A percentile compares a stretch with the other conserved stretches of the same genome.
phyloP scores from a whole-genome alignment of 1,139 yeast genomes.

The Magnusiomyces magnusii region DNA sequence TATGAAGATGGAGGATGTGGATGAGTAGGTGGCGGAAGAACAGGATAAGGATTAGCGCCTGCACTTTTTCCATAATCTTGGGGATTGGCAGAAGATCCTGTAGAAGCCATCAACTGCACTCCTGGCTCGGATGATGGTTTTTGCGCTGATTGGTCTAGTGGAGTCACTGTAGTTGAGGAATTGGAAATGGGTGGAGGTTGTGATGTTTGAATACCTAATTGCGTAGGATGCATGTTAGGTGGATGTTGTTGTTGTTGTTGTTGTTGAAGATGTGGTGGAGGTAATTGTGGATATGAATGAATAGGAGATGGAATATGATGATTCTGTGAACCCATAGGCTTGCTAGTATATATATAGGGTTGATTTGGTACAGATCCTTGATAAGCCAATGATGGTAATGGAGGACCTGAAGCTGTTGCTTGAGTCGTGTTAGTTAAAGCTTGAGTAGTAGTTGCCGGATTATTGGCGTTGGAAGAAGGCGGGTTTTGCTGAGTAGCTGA shows the following conservation, averaged over 20 bases:
- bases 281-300: neutral
- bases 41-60: neutral
- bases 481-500: neutral
- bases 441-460: neutral
- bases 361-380: neutral
- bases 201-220: no score
- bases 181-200: neutral
- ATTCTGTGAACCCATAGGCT: no score
- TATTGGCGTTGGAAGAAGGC: neutral
- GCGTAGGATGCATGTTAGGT: no score
- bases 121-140: neutral
- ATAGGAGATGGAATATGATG: no score
- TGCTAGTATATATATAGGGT: neutral
- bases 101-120: neutral
- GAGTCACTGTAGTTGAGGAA: no score
- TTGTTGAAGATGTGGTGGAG: neutral
- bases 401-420: neutral
- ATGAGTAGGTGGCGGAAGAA: neutral
- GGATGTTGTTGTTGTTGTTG: neutral
- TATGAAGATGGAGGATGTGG: neutral
- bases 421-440: neutral
- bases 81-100: neutral
- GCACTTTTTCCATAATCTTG: slow-evolving; percentile 1
- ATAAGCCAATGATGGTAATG: slow-evolving; percentile 1
- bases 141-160: neutral